Evolutionary conservation across 2,329 filamentous ascomycete genomes (phyloP), one percentile per base, ranked within the genome.

Genomic region (Colletotrichum ledebouriae): DNA sequence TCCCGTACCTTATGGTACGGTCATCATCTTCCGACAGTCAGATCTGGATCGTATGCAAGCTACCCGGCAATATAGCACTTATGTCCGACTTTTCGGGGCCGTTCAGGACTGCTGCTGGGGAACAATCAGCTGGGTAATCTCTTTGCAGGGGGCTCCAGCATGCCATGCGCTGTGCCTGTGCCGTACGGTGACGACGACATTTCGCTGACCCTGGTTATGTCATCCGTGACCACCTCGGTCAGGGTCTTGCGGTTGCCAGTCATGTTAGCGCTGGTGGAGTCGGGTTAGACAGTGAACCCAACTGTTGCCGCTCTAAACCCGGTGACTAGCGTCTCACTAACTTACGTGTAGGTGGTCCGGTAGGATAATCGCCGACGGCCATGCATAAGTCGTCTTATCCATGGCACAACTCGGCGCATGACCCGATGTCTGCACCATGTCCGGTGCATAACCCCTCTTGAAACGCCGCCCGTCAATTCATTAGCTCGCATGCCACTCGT

Each of bases 311-410:
- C 17, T 33, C 39, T 55, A 55, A 55, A 33, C 39, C 50, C 33
- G 50, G 33, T n/a, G 33, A 15, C 17, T 55, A 55, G 29, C n/a
- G n/a, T n/a, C n/a, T n/a, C n/a, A n/a, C n/a, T n/a, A n/a, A n/a
- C n/a, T n/a, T n/a, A n/a, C n/a, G n/a, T n/a, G n/a, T n/a, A n/a
- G n/a, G 52, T 55, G 52, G 52, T 55, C 52, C 52, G 52, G 52
- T 13, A 55, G n/a, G 52, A 41, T 20, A 55, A 22, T 33, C 13
- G 25, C 52, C 34, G 52, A 37, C 17, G 15, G 0, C 34, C 1
- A 13, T 55, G 52, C 52, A 55, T 55, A 55, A 55, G 2, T 13
- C 34, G 52, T 4, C 11, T 55, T 39, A 55, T 55, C 13, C 49
- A 13, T n/a, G 29, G 25, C 49, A 52, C 0, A 33, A 52, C n/a